Base-by-base conservation (phyloP, 2,329 filamentous ascomycete species). In the Alternaria sp. region DNA sequence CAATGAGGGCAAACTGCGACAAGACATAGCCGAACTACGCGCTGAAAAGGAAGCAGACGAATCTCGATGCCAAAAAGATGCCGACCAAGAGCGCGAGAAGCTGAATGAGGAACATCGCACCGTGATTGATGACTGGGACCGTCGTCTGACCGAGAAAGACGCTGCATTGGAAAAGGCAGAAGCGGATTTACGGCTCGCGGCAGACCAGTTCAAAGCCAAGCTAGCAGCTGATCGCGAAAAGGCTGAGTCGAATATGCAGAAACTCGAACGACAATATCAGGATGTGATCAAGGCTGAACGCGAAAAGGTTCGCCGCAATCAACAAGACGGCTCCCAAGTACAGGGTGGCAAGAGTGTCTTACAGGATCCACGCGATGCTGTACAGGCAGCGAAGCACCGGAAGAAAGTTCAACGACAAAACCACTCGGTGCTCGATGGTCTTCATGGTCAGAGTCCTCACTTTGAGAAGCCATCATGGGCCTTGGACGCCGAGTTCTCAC, bases 401-500 rank as follows among this genome's bases (percentile, higher is more conserved):
- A 76, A 71, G 61, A 74, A 69, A 28, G 63, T 73, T 21, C 63
- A 65, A 30, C 67, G 73, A 9, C 59, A 68, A 11, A 71, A 68
- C 17, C 57, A 62, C 7, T 67, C 68, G 2, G 54, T 68, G 12
- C 46, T 65, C 5, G 57, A 53, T 9, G 32, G 60, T 12, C 15
- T 25, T 11, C 6, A 60, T 28, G n/a, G 21, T 36, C 26, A 61
- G 13, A 30, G 19, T 12, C 7, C 5, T 15, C 19, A 32, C 10
- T n/a, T 40, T 15, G 19, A 47, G 17, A 36, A 32, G 3, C 12
- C 17, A 13, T 19, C 28, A 7, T 19, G 19, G 10, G n/a, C 21
- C 11, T 4, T 46, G 4, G 10, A 51, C 19, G 36, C 36, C n/a
- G 46, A 58, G 49, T 1, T 12, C 11, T 19, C 57, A 11, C 21